A percentile compares a stretch with the other conserved stretches of the same genome.
These are phyloP conservation scores for Drechslera avenae DNA, from an alignment of 2,329 filamentous ascomycete species.

Conservation along the genomic window DNA sequence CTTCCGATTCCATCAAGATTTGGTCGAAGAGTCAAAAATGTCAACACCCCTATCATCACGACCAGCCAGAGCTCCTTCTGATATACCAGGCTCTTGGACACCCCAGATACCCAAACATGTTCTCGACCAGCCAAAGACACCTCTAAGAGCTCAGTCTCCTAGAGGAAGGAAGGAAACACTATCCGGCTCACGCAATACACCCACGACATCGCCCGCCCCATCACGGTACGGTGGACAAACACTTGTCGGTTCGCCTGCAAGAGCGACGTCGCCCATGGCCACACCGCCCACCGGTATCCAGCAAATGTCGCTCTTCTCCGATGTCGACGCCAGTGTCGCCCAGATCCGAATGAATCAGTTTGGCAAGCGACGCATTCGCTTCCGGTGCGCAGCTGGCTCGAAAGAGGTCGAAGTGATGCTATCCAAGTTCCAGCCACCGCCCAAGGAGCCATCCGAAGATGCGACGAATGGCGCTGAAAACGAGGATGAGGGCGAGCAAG, in stretches of 20 bases:
- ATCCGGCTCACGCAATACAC: slow-evolving; percentile 18
- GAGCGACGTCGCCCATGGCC: slow-evolving; percentile 37
- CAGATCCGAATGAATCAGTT: slow-evolving; percentile 38
- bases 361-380: slow-evolving; percentile 45
- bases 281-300: slow-evolving; percentile 35
- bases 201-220: slow-evolving; percentile 8
- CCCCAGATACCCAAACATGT: slow-evolving; percentile 47
- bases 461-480: slow-evolving; percentile 22
- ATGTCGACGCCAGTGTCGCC: slow-evolving; percentile 42
- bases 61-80: slow-evolving; percentile 31
- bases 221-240: slow-evolving; percentile 33
- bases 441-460: slow-evolving; percentile 30
- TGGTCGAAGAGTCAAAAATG: slow-evolving; percentile 48
- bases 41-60: slow-evolving; percentile 35
- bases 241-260: slow-evolving; percentile 36
- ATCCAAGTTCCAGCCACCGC: slow-evolving; percentile 44
- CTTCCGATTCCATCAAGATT: slow-evolving; percentile 54
- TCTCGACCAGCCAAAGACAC: slow-evolving; percentile 34
- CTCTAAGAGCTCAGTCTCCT: slow-evolving; percentile 44
- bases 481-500: slow-evolving; percentile 22
- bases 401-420: slow-evolving; percentile 41
- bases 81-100: slow-evolving; percentile 42
- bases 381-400: slow-evolving; percentile 33
- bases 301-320: slow-evolving; percentile 42
- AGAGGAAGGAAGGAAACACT: slow-evolving; percentile 45